Evolutionary conservation across 176 grass and related monocot genomes (phyloP).

Genomic region (Cymbopogon citratus): DNA sequence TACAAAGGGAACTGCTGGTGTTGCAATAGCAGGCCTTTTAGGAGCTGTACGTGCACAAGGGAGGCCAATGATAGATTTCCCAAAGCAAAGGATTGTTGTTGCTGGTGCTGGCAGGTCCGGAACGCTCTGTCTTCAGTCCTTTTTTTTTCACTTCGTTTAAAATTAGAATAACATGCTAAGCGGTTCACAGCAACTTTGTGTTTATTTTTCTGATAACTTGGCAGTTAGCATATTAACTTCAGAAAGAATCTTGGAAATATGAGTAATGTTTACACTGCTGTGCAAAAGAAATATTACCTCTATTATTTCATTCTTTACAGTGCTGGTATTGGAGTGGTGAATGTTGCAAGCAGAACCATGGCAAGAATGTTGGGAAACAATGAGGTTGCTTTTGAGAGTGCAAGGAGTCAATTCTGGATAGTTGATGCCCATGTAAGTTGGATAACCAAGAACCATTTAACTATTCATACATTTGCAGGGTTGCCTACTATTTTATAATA

Average conservation of each 20-base stretch:
- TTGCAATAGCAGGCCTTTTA: slow-evolving; percentile 97
- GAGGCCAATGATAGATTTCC: slow-evolving; percentile 92
- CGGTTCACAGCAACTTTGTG: background rate
- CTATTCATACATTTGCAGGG: background rate
- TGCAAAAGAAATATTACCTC: slow-evolving; percentile 12
- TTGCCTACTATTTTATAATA: background rate
- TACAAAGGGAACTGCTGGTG: slow-evolving; percentile 93
- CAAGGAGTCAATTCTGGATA: slow-evolving; percentile 95
- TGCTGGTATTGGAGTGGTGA: slow-evolving; percentile 97
- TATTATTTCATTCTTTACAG: slow-evolving; percentile 40
- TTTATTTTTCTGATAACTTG: background rate
- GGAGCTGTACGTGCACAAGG: slow-evolving; percentile 97
- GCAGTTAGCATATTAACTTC: background rate
- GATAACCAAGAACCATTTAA: background rate
- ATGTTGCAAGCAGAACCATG: slow-evolving; percentile 95
- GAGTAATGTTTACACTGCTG: background rate
- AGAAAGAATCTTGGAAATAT: slow-evolving; percentile 2
- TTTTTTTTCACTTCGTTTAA: slow-evolving; percentile 5
- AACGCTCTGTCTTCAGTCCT: background rate
- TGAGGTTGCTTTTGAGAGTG: slow-evolving; percentile 86
- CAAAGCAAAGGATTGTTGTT: slow-evolving; percentile 98
- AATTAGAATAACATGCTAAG: background rate
- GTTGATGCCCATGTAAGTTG: slow-evolving; percentile 79
- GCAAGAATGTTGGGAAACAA: slow-evolving; percentile 94
- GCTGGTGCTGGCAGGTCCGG: slow-evolving; percentile 91